Conservation (phyloP, 1,139 yeast species). For the Chernovozyma sophiae-reginae region DNA sequence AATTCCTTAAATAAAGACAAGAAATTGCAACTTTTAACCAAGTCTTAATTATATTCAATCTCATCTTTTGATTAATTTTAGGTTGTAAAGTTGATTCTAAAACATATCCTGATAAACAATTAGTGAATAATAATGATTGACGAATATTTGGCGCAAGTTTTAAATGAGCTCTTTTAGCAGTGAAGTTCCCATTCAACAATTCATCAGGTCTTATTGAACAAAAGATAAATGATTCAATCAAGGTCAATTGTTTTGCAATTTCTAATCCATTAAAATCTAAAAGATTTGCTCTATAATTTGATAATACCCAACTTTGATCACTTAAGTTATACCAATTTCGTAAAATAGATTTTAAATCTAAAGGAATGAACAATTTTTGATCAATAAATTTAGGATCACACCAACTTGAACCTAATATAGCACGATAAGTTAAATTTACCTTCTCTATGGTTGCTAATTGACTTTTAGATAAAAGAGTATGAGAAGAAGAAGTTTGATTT, state of each 20-base stretch:
- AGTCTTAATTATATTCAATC: constrained; percentile 60
- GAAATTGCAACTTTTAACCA: constrained; percentile 87
- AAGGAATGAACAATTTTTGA: constrained; percentile 23
- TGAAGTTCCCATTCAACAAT: constrained; percentile 67
- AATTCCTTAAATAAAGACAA: constrained; percentile 75
- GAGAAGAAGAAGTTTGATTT: constrained; percentile 37
- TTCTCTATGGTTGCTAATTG: constrained; percentile 43
- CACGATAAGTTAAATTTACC: constrained; percentile 45
- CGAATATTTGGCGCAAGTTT: constrained; percentile 72
- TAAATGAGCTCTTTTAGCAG: constrained; percentile 58
- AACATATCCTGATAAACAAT: constrained; percentile 77
- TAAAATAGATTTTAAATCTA: constrained; percentile 24
- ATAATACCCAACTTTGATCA: constrained; percentile 45
- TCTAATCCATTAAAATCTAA: constrained; percentile 76
- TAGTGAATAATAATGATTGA: constrained; percentile 67
- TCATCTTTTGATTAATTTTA: constrained; percentile 41
- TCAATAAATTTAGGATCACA: constrained; percentile 27
- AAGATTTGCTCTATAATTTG: constrained; percentile 48
- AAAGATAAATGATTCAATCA: constrained; percentile 73
- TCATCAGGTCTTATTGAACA: constrained; percentile 68
- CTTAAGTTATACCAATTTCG: constrained; percentile 38
- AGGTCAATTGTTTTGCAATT: constrained; percentile 78
- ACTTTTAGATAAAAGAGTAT: constrained; percentile 31
- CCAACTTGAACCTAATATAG: constrained; percentile 51
- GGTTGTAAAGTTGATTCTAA: constrained; percentile 71